Evolutionary conservation across 2,329 filamentous ascomycete species (phyloP).

Genomic region (Talaromyces sp.): DNA sequence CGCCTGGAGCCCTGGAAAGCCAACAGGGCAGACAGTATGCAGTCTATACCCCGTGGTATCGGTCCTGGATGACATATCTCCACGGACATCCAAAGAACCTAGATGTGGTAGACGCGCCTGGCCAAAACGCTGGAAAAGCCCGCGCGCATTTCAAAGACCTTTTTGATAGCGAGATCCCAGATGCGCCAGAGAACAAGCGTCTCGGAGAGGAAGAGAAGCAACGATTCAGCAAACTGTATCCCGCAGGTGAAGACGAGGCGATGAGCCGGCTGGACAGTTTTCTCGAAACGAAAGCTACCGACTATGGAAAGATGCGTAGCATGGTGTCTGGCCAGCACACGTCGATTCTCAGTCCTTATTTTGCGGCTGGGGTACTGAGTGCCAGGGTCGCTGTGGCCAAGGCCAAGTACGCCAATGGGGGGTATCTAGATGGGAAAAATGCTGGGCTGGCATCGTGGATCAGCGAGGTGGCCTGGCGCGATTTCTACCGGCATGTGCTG

Average conservation of each 20-base stretch:
- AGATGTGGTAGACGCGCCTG: constrained; percentile 55
- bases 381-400: constrained; percentile 62
- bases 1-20: constrained; percentile 63
- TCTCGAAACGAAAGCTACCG: constrained; percentile 57
- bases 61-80: constrained; percentile 68
- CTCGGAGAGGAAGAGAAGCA: constrained; percentile 57
- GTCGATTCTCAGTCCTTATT: constrained; percentile 66
- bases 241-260: constrained; percentile 71
- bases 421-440: constrained; percentile 61
- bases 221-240: constrained; percentile 60
- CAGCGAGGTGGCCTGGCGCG: constrained; percentile 77
- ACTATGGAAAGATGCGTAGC: constrained; percentile 64
- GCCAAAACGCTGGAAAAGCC: constrained; percentile 49
- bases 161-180: constrained; percentile 60
- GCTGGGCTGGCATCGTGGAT: constrained; percentile 70
- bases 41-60: constrained; percentile 80
- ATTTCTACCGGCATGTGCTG: constrained; percentile 84
- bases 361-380: constrained; percentile 64
- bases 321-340: constrained; percentile 61
- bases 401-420: constrained; percentile 59
- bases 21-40: constrained; percentile 74
- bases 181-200: constrained; percentile 59
- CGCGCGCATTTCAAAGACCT: constrained; percentile 49
- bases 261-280: constrained; percentile 61
- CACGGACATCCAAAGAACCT: constrained; percentile 62